Percentiles rank a stretch among this genome's conserved stretches.
Evolutionary conservation across 495 filamentous ascomycete species (phyloP).

Genomic region (Aspergillus saccharolyticus): DNA sequence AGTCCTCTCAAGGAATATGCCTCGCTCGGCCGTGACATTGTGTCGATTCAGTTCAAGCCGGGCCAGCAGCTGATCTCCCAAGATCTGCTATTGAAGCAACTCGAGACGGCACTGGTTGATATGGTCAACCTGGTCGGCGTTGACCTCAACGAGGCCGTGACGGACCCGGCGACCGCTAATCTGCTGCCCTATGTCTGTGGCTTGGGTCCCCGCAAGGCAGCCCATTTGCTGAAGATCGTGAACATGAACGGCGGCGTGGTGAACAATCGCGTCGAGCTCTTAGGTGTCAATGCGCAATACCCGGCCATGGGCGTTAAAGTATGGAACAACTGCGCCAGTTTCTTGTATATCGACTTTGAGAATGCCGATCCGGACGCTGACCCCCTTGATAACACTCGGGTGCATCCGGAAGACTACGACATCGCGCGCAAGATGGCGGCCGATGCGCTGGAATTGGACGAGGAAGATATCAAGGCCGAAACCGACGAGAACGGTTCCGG

Average conservation of each 20-base stretch:
- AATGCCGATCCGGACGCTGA: conserved; percentile 70
- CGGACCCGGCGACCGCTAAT: conserved; percentile 71
- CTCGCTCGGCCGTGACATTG: conserved; percentile 78
- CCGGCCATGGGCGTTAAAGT: conserved; percentile 84
- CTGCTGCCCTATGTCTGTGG: conserved; percentile 89
- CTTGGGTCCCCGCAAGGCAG: conserved; percentile 87
- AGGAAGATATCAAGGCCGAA: conserved; percentile 95
- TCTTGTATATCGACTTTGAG: conserved; percentile 84
- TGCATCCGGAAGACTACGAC: conserved; percentile 98
- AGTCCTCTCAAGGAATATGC: conserved; percentile 95
- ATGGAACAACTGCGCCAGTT: conserved; percentile 95
- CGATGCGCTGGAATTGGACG: conserved; percentile 90
- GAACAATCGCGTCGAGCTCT: conserved; percentile 73
- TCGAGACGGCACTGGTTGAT: conserved; percentile 93
- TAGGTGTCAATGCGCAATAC: conserved; percentile 76
- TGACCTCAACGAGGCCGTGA: conserved; percentile 85
- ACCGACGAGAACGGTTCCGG: conserved; percentile 79
- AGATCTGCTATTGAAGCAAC: conserved; percentile 75
- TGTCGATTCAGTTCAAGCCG: conserved; percentile 80
- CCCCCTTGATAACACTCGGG: conserved; percentile 90
- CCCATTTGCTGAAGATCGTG: conserved; percentile 80
- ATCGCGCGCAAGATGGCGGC: conserved; percentile 96
- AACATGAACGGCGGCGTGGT: conserved; percentile 83
- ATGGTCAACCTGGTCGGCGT: conserved; percentile 97
- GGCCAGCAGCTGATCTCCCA: conserved; percentile 82